A percentile compares a stretch with the other conserved stretches of the same genome.
These are phyloP conservation scores for Puccinia polysora DNA, from an alignment of 1,284 basidiomycete genomes.

Conservation along the genomic window DNA sequence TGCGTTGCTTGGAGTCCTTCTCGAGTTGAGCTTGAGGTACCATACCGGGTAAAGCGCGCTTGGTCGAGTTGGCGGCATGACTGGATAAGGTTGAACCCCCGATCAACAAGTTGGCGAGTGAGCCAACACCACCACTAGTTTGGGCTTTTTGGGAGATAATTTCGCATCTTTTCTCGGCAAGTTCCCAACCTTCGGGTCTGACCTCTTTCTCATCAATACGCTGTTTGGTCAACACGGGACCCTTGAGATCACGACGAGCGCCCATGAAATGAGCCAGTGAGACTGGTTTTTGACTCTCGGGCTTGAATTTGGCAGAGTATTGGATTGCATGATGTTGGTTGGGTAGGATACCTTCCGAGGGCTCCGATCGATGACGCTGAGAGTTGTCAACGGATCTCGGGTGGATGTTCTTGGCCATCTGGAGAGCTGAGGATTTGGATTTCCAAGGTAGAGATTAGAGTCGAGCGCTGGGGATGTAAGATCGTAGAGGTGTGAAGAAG, in stretches of 20 bases:
- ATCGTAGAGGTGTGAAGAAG: too few species aligned
- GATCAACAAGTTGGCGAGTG: slow-evolving; percentile 12
- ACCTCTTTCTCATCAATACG: slow-evolving; percentile 27
- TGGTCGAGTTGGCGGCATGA: slow-evolving; percentile 13
- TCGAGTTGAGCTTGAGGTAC: slow-evolving; percentile 4
- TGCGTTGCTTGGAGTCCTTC: neutral
- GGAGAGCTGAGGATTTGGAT: neutral
- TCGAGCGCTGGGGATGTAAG: too few species aligned
- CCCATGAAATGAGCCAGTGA: slow-evolving; percentile 42
- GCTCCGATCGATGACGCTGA: too few species aligned
- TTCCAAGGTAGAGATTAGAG: too few species aligned
- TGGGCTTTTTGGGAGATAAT: slow-evolving; percentile 9
- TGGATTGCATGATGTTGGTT: slow-evolving; percentile 39
- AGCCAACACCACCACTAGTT: neutral
- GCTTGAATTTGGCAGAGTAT: slow-evolving; percentile 31
- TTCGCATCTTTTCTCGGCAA: slow-evolving; percentile 15
- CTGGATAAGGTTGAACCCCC: slow-evolving; percentile 17
- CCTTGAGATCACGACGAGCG: slow-evolving; percentile 27
- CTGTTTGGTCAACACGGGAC: slow-evolving; percentile 32
- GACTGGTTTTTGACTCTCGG: slow-evolving; percentile 16
- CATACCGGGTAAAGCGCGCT: slow-evolving; percentile 35
- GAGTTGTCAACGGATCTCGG: neutral
- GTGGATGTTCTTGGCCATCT: slow-evolving; percentile 18
- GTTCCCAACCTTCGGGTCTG: slow-evolving; percentile 34
- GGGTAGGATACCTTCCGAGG: neutral